Evolutionary conservation across 2,329 filamentous ascomycete species (phyloP).

Genomic region (Stagonosporopsis vannaccii): DNA sequence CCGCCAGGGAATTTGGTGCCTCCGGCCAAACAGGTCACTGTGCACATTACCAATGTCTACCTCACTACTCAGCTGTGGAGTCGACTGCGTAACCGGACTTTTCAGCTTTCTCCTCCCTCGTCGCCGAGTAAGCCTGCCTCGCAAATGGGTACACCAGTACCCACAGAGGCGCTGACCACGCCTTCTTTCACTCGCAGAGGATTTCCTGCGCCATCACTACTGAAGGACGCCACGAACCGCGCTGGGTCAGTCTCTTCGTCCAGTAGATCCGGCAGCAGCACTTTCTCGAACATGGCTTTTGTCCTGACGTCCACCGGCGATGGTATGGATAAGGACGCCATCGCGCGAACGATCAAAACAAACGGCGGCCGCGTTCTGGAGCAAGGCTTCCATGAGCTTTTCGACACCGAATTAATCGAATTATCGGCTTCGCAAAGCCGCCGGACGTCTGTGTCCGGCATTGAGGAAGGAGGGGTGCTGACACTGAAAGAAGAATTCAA

Average conservation of each 20-base stretch:
- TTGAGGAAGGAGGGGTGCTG: slow-evolving; percentile 49
- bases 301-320: slow-evolving; percentile 74
- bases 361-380: slow-evolving; percentile 77
- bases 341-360: slow-evolving; percentile 69
- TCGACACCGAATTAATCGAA: slow-evolving; percentile 58
- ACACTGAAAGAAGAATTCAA: slow-evolving; percentile 62
- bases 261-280: slow-evolving; percentile 40
- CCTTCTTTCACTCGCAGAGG: slow-evolving; percentile 60
- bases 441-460: slow-evolving; percentile 18
- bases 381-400: slow-evolving; percentile 82
- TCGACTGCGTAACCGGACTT: slow-evolving; percentile 50
- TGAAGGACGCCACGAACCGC: slow-evolving; percentile 37
- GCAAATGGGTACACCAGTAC: slow-evolving; percentile 33
- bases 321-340: slow-evolving; percentile 61
- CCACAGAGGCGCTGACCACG: slow-evolving; percentile 50
- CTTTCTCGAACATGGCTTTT: slow-evolving; percentile 87
- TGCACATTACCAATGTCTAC: slow-evolving; percentile 54
- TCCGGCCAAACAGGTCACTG: slow-evolving; percentile 42
- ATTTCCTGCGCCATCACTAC: slow-evolving; percentile 30
- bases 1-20: slow-evolving; percentile 24
- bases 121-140: slow-evolving; percentile 30
- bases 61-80: slow-evolving; percentile 54
- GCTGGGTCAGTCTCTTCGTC: slow-evolving; percentile 41
- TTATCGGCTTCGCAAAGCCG: slow-evolving; percentile 26
- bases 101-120: slow-evolving; percentile 31